Base-by-base conservation (phyloP, 768 basidiomycete genomes). In the Rhodocollybia butyracea region DNA sequence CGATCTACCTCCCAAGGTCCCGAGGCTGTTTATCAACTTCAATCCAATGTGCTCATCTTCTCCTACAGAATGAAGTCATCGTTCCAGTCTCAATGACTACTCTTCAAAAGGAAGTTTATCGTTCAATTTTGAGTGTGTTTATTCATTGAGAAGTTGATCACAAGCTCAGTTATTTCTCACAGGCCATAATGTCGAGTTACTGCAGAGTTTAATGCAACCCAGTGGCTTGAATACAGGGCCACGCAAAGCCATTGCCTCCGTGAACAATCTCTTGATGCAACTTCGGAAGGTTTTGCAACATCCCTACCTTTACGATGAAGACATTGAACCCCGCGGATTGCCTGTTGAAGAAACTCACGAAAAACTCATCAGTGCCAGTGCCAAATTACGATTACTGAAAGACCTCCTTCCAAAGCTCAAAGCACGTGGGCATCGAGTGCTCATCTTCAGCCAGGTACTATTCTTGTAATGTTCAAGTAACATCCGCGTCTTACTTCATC, bases 241-340 rank as follows among this genome's bases (percentile, higher is more conserved):
- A 11, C 61, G 69, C 19, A 89, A 80, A 68, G 73, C 78, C 15
- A 83, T n/a, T n/a, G n/a, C n/a, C n/a, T n/a, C 83, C 57, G 73
- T 92, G 66, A 90, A 86, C 61, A 94, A 95, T 63, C 73, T 94
- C 46, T 72, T 94, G 45, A 94, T 95, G 92, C 87, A 95, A 61
- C 67, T 94, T 36, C 79, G 92, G 60, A 94, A 93, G 90, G 91
- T 63, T 54, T 86, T 69, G 17, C 94, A 96, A 71, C 94, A 97
- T 68, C 94, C 94, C 0, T 96, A 96, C 65, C 78, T 96, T 46
- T 86, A 91, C 53, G 85, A 83, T 12, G 78, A 83, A 51, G 84
- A 85, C 40, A 87, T 98, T 21, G 95, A 97, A 61, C 88, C 90
- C 48, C 74, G 71, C 34, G 82, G 79, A 15, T 64, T 94, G 22